A percentile compares a stretch with the other conserved stretches of the same genome.
These are phyloP conservation scores for Dispira simplex DNA, from an alignment of 192 early-diverging fungal genomes.

Conservation along the genomic window DNA sequence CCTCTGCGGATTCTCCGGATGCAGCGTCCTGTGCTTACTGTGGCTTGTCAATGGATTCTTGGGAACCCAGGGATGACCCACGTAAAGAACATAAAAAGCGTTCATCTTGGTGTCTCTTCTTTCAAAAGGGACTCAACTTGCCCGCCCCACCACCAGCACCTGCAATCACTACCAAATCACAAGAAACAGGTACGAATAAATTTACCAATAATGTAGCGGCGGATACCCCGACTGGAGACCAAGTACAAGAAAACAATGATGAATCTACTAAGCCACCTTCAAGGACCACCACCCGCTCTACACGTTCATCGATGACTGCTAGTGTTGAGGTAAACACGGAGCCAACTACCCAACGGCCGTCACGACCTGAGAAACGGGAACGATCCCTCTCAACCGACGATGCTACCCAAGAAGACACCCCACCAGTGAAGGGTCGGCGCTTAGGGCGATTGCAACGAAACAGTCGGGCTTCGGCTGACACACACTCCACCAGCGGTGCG, in stretches of 20 bases:
- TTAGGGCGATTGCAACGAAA: background rate
- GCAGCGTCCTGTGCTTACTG: constrained; percentile 27
- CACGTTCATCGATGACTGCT: background rate
- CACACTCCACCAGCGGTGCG: background rate
- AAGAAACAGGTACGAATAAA: no score
- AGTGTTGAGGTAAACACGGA: no score
- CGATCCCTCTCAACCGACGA: background rate
- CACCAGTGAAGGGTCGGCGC: background rate
- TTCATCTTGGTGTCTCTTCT: constrained; percentile 24
- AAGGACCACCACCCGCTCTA: background rate
- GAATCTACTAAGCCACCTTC: background rate
- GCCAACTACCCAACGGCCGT: no score
- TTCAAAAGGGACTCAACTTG: constrained; percentile 11
- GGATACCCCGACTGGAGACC: background rate
- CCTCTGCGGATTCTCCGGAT: constrained; percentile 22
- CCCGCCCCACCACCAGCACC: no score
- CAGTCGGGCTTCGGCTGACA: background rate
- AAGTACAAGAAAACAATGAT: background rate
- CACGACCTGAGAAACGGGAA: background rate
- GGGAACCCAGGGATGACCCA: constrained; percentile 31
- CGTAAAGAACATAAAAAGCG: constrained; percentile 22
- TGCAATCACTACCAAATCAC: no score
- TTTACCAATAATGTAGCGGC: background rate
- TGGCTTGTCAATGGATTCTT: constrained; percentile 26
- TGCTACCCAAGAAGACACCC: background rate